These are phyloP conservation scores for Cetraspora pellucida DNA, from an alignment of 192 early-diverging fungal species.

Conservation along the genomic window DNA sequence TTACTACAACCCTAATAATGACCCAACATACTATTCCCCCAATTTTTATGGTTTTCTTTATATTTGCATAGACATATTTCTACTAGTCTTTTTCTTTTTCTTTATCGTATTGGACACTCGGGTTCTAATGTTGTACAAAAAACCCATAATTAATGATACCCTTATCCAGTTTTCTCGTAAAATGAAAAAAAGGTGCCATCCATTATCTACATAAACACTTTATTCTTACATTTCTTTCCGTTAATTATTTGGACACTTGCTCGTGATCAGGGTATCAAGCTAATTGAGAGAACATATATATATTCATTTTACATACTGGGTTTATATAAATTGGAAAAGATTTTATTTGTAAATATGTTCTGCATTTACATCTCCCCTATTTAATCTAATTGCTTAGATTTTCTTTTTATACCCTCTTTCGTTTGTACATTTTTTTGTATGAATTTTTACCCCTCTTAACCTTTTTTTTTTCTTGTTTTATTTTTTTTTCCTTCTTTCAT, in stretches of 20 bases:
- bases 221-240: neutral
- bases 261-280: too few species aligned
- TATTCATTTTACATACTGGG: too few species aligned
- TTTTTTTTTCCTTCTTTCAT: slow-evolving; percentile 25
- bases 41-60: slow-evolving; percentile 32
- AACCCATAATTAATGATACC: too few species aligned
- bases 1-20: slow-evolving; percentile 30
- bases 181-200: slow-evolving; percentile 7
- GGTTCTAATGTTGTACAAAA: too few species aligned
- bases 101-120: too few species aligned
- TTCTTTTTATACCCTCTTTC: slow-evolving; percentile 36
- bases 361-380: neutral
- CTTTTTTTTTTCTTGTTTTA: slow-evolving; percentile 17
- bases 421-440: slow-evolving; percentile 29
- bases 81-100: slow-evolving; percentile 17
- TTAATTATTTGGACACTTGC: neutral
- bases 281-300: too few species aligned
- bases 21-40: slow-evolving; percentile 36
- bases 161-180: too few species aligned
- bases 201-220: neutral
- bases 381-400: neutral
- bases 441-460: neutral
- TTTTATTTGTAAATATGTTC: slow-evolving; percentile 30
- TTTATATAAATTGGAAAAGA: neutral
- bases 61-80: slow-evolving; percentile 48